Evolutionary conservation across 257 asterid species (phyloP).

Genomic region (Anisodus acutangulus): DNA sequence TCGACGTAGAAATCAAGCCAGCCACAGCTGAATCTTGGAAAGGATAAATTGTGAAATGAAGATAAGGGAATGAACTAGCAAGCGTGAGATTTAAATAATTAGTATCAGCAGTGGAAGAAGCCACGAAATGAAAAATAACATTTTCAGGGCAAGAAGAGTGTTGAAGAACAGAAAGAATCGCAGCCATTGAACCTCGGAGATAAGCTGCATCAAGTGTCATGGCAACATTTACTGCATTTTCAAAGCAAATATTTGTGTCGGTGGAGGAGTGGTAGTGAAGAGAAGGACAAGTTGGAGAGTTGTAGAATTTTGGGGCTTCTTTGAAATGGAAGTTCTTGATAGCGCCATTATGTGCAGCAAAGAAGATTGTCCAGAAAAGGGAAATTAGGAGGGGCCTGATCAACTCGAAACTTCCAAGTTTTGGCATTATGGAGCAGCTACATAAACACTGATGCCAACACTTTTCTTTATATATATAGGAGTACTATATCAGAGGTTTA

Average conservation of each 20-base stretch:
- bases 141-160: constrained; percentile 95
- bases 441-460: background rate
- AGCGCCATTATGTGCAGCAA: background rate
- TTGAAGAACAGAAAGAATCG: constrained; percentile 77
- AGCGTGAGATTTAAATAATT: constrained; percentile 31
- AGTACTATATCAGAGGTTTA: no score
- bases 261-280: constrained; percentile 22
- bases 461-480: background rate
- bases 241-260: constrained; percentile 34
- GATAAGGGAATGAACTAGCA: constrained; percentile 42
- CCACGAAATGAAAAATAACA: constrained; percentile 71
- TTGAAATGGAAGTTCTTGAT: constrained; percentile 43
- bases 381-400: background rate
- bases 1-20: constrained; percentile 51
- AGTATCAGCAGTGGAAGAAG: constrained; percentile 37
- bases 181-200: constrained; percentile 92
- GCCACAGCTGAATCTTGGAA: constrained; percentile 40
- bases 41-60: constrained; percentile 36
- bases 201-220: constrained; percentile 88
- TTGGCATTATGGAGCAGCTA: constrained; percentile 34
- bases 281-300: constrained; percentile 58
- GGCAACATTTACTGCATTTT: constrained; percentile 65
- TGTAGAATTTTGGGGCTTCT: constrained; percentile 91
- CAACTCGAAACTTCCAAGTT: background rate
- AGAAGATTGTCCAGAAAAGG: constrained; percentile 15